Evolutionary conservation across 2,329 filamentous ascomycete species (phyloP), one percentile per base, ranked within the genome.

Genomic region (Fusarium concolor): DNA sequence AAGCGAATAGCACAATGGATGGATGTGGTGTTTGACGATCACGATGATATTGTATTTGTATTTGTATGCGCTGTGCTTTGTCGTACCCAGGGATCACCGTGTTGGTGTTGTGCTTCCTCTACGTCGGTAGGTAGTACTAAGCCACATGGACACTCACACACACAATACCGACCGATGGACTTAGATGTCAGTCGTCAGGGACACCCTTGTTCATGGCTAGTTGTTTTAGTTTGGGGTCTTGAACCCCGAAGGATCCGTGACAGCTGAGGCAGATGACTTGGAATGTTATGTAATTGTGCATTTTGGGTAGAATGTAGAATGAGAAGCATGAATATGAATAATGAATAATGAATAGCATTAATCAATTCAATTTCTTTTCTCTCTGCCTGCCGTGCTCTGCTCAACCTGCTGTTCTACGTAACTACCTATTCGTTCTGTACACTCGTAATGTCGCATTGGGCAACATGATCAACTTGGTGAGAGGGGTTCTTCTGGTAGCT

Each of bases 221-320:
- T n/a, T 24, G 33, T 28, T 56, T 56, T 26, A 37, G 52, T 58
- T 49, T 61, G 54, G 56, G 44, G 67, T 64, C 20, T 60, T 60
- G 59, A 62, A 44, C 51, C 59, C 70, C 70, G 70, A 63, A 57
- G 62, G 68, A 73, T 66, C 67, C 70, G 70, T 68, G 70, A 56
- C 65, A 71, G 64, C 58, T 41, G 51, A 53, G 52, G 44, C 50
- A 58, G 29, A 70, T 70, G 69, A 71, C 46, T 50, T 17, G 12
- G 24, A 28, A 20, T 55, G 44, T 29, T 1, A 17, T 35, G 39
- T 17, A 33, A 49, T 51, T 43, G 38, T 22, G 37, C 15, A 22
- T 41, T 37, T 35, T 45, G 7, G 8, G 22, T 6, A 28, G 31
- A 17, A 14, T 26, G 22, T 6, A 28, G 31, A 17, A 14, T 26